Percentiles rank a stretch among this genome's conserved stretches.
These are phyloP conservation scores for Globisporangium parvum DNA, from an alignment of 352 stramenopile species.

Conservation along the genomic window DNA sequence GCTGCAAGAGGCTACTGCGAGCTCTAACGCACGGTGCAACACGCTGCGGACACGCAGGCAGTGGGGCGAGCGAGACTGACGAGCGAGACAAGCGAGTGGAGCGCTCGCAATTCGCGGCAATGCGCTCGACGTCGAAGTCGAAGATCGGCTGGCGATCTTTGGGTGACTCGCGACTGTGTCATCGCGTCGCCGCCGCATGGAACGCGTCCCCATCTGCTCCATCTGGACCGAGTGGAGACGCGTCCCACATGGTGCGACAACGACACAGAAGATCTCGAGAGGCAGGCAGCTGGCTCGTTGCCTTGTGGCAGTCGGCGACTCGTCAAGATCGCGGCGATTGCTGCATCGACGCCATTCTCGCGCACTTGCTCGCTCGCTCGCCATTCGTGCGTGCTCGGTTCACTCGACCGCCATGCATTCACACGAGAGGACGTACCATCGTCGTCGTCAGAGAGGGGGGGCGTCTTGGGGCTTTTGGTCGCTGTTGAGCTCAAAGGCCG, in stretches of 20 bases:
- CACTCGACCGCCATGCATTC: neutral
- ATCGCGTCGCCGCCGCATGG: too few species aligned
- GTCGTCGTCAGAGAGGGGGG: slow-evolving; percentile 10
- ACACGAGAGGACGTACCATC: slow-evolving; percentile 13
- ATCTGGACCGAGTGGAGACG: neutral
- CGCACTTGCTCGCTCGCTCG: neutral
- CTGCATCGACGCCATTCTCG: neutral
- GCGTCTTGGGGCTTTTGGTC: slow-evolving; percentile 10
- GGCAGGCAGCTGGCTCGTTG: neutral
- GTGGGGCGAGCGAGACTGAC: too few species aligned
- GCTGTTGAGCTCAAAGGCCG: slow-evolving; percentile 19
- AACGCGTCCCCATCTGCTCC: neutral
- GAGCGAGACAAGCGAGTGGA: too few species aligned
- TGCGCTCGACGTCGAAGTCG: too few species aligned
- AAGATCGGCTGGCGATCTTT: too few species aligned
- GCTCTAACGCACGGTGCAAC: neutral
- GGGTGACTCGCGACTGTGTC: too few species aligned
- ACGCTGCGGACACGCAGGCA: neutral
- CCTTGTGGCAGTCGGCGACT: neutral
- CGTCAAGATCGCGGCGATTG: slow-evolving; percentile 5
- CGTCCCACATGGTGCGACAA: too few species aligned
- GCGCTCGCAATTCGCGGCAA: too few species aligned
- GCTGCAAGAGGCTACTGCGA: neutral
- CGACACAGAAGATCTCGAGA: too few species aligned
- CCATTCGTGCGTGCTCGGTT: neutral